A percentile compares a stretch with the other conserved stretches of the same genome.
Conservation (phyloP, 2,329 filamentous ascomycete genomes). For the Zymoseptoria pseudotritici region DNA sequence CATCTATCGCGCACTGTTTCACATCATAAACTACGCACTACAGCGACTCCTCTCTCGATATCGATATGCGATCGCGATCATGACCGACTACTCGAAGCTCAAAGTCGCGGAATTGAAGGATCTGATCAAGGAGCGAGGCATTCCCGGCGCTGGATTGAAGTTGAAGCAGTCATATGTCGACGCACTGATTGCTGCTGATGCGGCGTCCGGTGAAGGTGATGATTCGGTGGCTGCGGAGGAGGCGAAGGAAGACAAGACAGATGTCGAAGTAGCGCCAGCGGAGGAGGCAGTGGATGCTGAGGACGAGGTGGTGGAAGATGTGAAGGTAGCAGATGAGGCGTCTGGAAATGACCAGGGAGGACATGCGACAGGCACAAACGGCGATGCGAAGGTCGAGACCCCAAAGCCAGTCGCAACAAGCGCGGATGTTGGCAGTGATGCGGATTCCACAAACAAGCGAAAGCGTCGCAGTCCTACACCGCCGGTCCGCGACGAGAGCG, state of each 20-base stretch:
- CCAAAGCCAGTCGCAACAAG: not conserved
- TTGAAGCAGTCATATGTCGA: slow-evolving; percentile 44
- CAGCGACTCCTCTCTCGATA: not conserved
- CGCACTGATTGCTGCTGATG: slow-evolving; percentile 34
- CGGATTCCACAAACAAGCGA: slow-evolving; percentile 23
- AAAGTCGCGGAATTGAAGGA: slow-evolving; percentile 42
- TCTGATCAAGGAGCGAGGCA: slow-evolving; percentile 40
- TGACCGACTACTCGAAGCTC: slow-evolving; percentile 38
- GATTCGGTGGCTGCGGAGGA: slow-evolving; percentile 3
- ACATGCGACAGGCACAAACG: not conserved
- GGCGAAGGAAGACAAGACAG: slow-evolving; percentile 8
- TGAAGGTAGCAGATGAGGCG: slow-evolving; percentile 1
- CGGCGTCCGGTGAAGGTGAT: slow-evolving; percentile 11
- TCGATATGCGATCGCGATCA: slow-evolving; percentile 5
- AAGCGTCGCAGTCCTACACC: slow-evolving; percentile 27
- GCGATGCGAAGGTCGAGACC: not conserved
- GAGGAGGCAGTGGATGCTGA: slow-evolving; percentile 11
- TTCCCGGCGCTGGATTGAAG: slow-evolving; percentile 39
- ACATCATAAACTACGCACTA: not conserved
- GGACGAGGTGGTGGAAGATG: slow-evolving; percentile 3
- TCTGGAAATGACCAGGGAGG: not conserved
- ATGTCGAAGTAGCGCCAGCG: slow-evolving; percentile 9
- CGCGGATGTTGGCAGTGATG: slow-evolving; percentile 6
- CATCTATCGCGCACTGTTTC: not conserved
- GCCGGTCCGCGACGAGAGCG: slow-evolving; percentile 22